Conservation (phyloP, 179 eudicot species). For the Silene coronaria region DNA sequence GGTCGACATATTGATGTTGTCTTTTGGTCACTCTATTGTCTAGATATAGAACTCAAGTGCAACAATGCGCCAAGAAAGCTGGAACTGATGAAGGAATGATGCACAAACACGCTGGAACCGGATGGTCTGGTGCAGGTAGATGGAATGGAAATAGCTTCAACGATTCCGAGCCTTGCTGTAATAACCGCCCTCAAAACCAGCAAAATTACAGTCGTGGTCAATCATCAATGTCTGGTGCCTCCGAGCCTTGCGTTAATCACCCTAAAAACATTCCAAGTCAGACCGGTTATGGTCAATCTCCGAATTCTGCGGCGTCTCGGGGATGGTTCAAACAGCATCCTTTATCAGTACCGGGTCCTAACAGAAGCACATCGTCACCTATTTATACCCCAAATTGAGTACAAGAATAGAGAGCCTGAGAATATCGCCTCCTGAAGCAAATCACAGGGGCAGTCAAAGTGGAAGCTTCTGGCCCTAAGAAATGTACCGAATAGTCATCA, state of each 20-base stretch:
- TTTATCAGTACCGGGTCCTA: neutral
- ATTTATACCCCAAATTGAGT: neutral
- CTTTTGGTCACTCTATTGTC: no score
- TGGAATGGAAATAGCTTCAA: neutral
- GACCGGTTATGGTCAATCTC: neutral
- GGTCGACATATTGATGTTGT: no score
- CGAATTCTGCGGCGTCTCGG: neutral
- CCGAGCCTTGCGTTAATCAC: neutral
- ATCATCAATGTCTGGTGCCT: conserved; percentile 1
- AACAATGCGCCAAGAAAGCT: neutral
- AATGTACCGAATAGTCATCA: neutral
- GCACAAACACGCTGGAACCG: conserved; percentile 13
- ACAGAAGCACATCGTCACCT: neutral
- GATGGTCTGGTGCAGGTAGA: conserved; percentile 21
- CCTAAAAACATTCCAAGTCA: neutral
- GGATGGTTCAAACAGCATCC: conserved; percentile 11
- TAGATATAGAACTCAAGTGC: neutral
- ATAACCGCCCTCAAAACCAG: neutral
- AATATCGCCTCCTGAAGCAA: neutral
- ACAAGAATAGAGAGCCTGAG: conserved; percentile 6
- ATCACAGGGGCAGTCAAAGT: neutral
- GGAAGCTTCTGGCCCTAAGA: conserved; percentile 3
- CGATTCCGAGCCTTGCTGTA: neutral
- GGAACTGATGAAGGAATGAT: conserved; percentile 6
- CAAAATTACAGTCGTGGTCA: neutral